Evolutionary conservation across 108 stramenopile species (phyloP), one percentile per base, ranked within the genome.

Genomic region (Conticribra weissflogii): DNA sequence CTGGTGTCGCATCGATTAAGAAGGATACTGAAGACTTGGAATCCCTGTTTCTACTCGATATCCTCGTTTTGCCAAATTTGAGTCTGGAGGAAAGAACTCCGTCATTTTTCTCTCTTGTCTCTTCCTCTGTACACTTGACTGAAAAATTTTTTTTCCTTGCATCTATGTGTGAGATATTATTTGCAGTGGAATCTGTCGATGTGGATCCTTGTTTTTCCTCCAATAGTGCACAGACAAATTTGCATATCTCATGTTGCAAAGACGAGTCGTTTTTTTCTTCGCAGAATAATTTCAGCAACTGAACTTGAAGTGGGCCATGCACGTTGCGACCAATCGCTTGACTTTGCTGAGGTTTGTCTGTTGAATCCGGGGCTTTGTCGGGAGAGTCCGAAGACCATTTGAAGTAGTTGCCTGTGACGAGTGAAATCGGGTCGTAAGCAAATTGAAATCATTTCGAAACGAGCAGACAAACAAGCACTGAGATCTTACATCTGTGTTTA

Each of bases 401-500:
- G 15, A 63, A 63, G 49, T 51, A 63, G 30, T 41, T 41, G 12
- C 36, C 36, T 41, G 12, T 5, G 36, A 41, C 12, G 36, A 41
- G 12, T 5, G 36, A 41, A 41, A 41, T 51, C 21, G 4, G n/a
- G 17, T n/a, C 4, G 5, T 51, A 4, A 51, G 9, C 50, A n/a
- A 51, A 3, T 12, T 51, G n/a, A 3, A 8, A 5, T 51, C 4
- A n/a, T 48, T 30, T 15, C 68, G n/a, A 51, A n/a, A 51, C 19
- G 19, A n/a, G n/a, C 36, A 1, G 52, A 29, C 85, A 85, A 2
- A 83, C 85, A 84, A 86, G 87, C 49, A 66, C 44, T 36, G 84
- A 87, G 54, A 74, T 89, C 23, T 78, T 76, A 73, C 92, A 93
- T 23, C 92, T 67, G 23, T 84, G 59, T 9, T 80, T 81, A 44